These are phyloP conservation scores for Annulohypoxylon moriforme DNA, from an alignment of 495 filamentous ascomycete species.

Conservation along the genomic window DNA sequence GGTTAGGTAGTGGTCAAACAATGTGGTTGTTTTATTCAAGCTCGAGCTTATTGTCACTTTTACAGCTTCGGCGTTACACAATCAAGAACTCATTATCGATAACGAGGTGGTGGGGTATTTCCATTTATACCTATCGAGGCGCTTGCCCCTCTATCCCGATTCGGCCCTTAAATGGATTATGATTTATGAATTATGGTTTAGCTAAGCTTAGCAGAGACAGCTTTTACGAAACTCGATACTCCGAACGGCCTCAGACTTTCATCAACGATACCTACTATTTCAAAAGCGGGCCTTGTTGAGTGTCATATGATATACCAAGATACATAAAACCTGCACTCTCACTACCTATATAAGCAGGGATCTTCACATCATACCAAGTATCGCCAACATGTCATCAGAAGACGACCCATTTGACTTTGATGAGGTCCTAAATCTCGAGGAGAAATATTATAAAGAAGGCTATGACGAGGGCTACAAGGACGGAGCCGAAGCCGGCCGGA, in stretches of 20 bases:
- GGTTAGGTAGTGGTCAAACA: not conserved
- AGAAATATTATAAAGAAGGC: conserved; percentile 87
- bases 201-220: not conserved
- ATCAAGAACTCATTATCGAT: conserved; percentile 27
- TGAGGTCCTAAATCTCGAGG: conserved; percentile 79
- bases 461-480: conserved; percentile 79
- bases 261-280: not conserved
- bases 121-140: not conserved
- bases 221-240: not conserved
- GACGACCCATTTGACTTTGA: conserved; percentile 79
- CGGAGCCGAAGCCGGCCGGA: conserved; percentile 80
- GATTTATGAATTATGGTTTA: not conserved
- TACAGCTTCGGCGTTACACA: conserved; percentile 1
- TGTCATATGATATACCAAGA: not conserved
- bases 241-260: not conserved
- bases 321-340: not conserved
- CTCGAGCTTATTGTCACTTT: conserved; percentile 14
- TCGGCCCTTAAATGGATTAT: not conserved
- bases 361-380: not conserved
- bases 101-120: conserved; percentile 1
- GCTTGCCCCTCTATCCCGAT: conserved; percentile 36
- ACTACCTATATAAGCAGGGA: not conserved
- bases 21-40: not conserved
- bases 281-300: not conserved
- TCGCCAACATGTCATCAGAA: conserved; percentile 34